Conservation (phyloP, 345 rosid genomes). For the Leavenworthia alabamica region DNA sequence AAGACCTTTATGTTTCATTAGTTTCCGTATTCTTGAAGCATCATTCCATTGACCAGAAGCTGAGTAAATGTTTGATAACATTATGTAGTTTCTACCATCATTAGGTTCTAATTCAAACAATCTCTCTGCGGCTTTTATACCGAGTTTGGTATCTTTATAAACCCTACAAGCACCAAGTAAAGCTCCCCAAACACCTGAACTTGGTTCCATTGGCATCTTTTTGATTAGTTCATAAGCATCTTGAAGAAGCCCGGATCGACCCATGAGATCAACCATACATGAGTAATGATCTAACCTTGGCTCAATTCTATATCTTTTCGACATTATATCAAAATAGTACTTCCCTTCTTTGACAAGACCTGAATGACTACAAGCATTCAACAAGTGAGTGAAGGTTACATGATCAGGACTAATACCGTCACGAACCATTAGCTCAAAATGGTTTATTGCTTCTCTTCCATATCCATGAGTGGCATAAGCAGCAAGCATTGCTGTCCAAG, state of each 20-base stretch:
- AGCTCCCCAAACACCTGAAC: constrained; percentile 73
- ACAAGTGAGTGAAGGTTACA: constrained; percentile 70
- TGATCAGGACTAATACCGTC: constrained; percentile 50
- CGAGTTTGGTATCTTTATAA: constrained; percentile 39
- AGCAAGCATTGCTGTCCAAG: constrained; percentile 81
- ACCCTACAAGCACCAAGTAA: constrained; percentile 70
- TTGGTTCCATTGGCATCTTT: constrained; percentile 62
- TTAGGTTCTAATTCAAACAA: constrained; percentile 49
- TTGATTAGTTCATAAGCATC: constrained; percentile 50
- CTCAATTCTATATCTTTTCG: constrained; percentile 36
- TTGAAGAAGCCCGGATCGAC: constrained; percentile 52
- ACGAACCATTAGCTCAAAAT: constrained; percentile 51
- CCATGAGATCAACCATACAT: constrained; percentile 71
- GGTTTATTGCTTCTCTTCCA: constrained; percentile 50
- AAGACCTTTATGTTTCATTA: constrained; percentile 51
- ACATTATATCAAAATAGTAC: constrained; percentile 46
- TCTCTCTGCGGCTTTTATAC: constrained; percentile 47
- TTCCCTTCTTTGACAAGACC: constrained; percentile 58
- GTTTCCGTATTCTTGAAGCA: constrained; percentile 44
- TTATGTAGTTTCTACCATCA: constrained; percentile 58
- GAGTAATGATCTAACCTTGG: constrained; percentile 62
- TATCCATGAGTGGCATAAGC: constrained; percentile 58
- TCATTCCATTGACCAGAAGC: constrained; percentile 58
- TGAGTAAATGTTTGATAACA: constrained; percentile 61
- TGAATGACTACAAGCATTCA: constrained; percentile 70